Percentiles rank a stretch among this genome's conserved stretches.
These are phyloP conservation scores for Neoarthrinium moseri DNA, from an alignment of 2,329 filamentous ascomycete species.

Conservation along the genomic window DNA sequence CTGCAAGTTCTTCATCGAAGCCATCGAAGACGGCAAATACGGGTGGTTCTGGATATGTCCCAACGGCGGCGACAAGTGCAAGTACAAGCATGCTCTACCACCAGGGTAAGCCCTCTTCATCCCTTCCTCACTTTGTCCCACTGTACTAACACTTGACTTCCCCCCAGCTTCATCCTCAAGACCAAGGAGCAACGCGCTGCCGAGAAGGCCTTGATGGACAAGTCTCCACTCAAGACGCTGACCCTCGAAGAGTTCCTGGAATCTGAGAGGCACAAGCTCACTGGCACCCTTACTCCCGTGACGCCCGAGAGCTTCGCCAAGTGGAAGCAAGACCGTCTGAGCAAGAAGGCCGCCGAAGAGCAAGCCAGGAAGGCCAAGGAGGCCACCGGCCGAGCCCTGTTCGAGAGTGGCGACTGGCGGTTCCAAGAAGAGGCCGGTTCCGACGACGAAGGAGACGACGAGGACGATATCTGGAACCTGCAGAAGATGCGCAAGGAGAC, in stretches of 20 bases:
- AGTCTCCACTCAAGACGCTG: constrained; percentile 89
- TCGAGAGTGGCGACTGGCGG: constrained; percentile 94
- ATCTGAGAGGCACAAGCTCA: constrained; percentile 92
- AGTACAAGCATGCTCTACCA: constrained; percentile 94
- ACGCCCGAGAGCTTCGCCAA: constrained; percentile 90
- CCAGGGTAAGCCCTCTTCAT: constrained; percentile 68
- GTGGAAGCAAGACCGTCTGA: constrained; percentile 92
- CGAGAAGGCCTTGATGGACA: constrained; percentile 94
- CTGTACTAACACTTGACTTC: constrained; percentile 24
- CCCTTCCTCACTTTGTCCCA: too few species aligned
- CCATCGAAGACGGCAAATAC: constrained; percentile 97
- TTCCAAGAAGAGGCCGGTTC: constrained; percentile 60
- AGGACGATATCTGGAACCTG: constrained; percentile 68
- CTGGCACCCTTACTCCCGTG: constrained; percentile 87
- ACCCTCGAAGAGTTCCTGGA: constrained; percentile 98
- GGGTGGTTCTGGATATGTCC: constrained; percentile 99
- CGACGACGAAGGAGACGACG: constrained; percentile 62
- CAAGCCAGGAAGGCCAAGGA: constrained; percentile 90
- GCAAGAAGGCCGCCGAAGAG: constrained; percentile 95
- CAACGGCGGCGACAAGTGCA: constrained; percentile 96
- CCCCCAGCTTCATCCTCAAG: constrained; percentile 82
- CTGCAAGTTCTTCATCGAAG: constrained; percentile 97
- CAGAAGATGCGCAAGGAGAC: constrained; percentile 83
- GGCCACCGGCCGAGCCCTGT: constrained; percentile 89
- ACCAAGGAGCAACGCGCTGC: constrained; percentile 95